These are phyloP conservation scores for Styphnolobium japonicum DNA, from an alignment of 306 rosid genomes.

Conservation along the genomic window DNA sequence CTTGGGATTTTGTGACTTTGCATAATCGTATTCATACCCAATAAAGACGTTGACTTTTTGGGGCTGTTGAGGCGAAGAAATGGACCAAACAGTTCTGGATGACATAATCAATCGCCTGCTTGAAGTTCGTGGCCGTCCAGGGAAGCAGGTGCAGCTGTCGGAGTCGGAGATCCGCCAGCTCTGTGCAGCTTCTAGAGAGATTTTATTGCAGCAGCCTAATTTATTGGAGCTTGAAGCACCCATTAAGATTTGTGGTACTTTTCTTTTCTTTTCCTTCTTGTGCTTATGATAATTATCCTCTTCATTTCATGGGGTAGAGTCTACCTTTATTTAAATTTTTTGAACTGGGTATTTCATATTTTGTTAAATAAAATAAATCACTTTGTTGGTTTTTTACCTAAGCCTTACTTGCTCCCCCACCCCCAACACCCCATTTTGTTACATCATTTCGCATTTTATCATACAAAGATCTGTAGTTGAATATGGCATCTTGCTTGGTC, in stretches of 20 bases:
- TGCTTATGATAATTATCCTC: not conserved
- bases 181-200: slow-evolving; percentile 62
- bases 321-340: not conserved
- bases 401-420: not conserved
- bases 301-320: not conserved
- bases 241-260: slow-evolving; percentile 92
- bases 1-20: not conserved
- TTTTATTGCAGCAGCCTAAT: slow-evolving; percentile 88
- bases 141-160: slow-evolving; percentile 94
- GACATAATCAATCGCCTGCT: slow-evolving; percentile 91
- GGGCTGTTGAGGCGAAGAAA: slow-evolving; percentile 8
- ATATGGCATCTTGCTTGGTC: not conserved
- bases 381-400: not conserved
- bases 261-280: not conserved
- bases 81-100: slow-evolving; percentile 76
- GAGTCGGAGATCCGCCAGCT: slow-evolving; percentile 97
- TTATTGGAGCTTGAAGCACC: slow-evolving; percentile 94
- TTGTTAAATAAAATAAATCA: not conserved
- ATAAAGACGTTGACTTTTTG: slow-evolving; percentile 23
- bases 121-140: slow-evolving; percentile 86
- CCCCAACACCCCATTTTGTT: not conserved
- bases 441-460: not conserved
- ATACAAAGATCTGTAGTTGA: not conserved
- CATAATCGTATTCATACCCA: not conserved
- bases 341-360: not conserved